Evolutionary conservation across 371 early-diverging fungal species (phyloP), one percentile per base, ranked within the genome.

Genomic region (Haplosporangium sp.): DNA sequence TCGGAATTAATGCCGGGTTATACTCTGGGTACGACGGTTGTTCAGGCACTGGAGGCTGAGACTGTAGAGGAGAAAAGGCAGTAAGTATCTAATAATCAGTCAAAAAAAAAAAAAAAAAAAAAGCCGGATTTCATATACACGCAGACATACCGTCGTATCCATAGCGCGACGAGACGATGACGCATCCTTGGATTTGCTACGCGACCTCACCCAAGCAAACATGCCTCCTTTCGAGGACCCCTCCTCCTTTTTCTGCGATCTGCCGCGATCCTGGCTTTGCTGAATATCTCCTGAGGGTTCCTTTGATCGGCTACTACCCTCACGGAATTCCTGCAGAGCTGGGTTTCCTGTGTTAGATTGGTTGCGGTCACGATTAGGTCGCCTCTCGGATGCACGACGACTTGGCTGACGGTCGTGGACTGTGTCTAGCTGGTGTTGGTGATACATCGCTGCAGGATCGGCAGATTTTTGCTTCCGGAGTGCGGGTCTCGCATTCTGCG

Each of bases 131-230:
- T 62, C 29, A 29, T 29, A 29, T 29, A 29, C 29, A 29, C 29
- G 4, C 1, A 29, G 1, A 29, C 18, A 48, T 43, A 9, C 23
- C 36, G n/a, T 20, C n/a, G 14, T 48, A 52, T 43, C 52, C 3
- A 65, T 20, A 48, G 13, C 5, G 14, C 18, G 20, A 23, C 59
- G 43, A 51, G 65, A 42, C 38, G 29, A 38, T 1, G 73, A 62
- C n/a, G 69, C 62, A 48, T 73, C 80, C 57, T 60, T 72, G 42
- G 80, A 79, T 37, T 79, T 79, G 55, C 80, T 79, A n/a, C 80
- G 64, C 6, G 80, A 79, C 7, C 73, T 59, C 14, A 64, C 69
- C 73, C 73, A 79, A 0, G 64, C 46, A 18, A 73, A 69, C 29
- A 73, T 60, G 1, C 79, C 77, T 23, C 67, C 73, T 29, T 71